Evolutionary conservation across 768 basidiomycete genomes (phyloP).

Genomic region (Naematelia aurantialba): DNA sequence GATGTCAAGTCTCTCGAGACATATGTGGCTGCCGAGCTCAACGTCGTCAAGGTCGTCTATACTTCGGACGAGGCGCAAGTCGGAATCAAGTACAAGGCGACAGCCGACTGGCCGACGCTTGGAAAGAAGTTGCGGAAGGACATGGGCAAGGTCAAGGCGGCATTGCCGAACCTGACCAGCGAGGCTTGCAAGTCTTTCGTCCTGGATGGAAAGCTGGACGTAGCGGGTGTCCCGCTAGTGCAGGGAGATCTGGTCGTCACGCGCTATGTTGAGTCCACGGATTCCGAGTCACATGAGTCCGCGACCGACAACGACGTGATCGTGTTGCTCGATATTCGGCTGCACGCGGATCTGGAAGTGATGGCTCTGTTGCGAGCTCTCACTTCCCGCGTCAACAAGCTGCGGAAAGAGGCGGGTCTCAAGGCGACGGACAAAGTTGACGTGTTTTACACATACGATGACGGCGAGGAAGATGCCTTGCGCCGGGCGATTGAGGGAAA

Average conservation of each 20-base stretch:
- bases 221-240: constrained; percentile 85
- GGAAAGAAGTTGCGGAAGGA: constrained; percentile 93
- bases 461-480: constrained; percentile 60
- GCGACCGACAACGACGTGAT: constrained; percentile 90
- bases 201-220: constrained; percentile 67
- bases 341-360: constrained; percentile 76
- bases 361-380: constrained; percentile 88
- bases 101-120: constrained; percentile 91
- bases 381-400: constrained; percentile 87
- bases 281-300: constrained; percentile 57
- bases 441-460: constrained; percentile 76
- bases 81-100: constrained; percentile 83
- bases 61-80: constrained; percentile 80
- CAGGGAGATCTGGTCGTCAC: constrained; percentile 87
- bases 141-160: constrained; percentile 80
- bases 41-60: constrained; percentile 84
- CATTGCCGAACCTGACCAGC: constrained; percentile 73
- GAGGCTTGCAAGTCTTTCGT: constrained; percentile 77
- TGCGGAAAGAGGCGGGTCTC: constrained; percentile 91
- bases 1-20: constrained; percentile 79
- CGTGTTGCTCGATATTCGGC: constrained; percentile 81
- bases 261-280: constrained; percentile 76
- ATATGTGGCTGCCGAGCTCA: constrained; percentile 91
- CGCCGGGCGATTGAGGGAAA: constrained; percentile 60
- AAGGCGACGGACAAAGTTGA: constrained; percentile 92